Evolutionary conservation across 202 grass and related monocot genomes (phyloP).

Genomic region (Elaeis oleifera): DNA sequence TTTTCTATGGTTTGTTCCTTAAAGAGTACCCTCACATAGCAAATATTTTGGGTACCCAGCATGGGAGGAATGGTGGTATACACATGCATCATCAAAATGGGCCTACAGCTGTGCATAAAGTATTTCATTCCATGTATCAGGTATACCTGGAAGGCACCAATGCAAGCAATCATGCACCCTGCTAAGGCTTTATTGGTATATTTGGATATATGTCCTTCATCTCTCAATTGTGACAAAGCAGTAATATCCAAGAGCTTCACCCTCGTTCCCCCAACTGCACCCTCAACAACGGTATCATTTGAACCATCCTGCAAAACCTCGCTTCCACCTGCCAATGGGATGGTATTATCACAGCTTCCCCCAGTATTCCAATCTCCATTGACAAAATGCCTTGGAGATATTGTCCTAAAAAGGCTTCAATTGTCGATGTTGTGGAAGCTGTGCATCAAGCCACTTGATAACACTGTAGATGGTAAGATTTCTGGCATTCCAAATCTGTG

Average conservation of each 20-base stretch:
- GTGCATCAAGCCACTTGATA: slow-evolving; percentile 56
- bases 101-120: slow-evolving; percentile 81
- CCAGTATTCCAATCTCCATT: slow-evolving; percentile 93
- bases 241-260: slow-evolving; percentile 79
- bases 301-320: slow-evolving; percentile 63
- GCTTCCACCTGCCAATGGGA: slow-evolving; percentile 54
- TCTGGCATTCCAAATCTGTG: slow-evolving; percentile 49
- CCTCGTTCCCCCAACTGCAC: slow-evolving; percentile 56
- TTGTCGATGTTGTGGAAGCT: slow-evolving; percentile 34
- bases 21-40: too few relatives aligned
- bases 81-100: neutral
- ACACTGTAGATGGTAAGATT: slow-evolving; percentile 65
- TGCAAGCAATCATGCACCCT: slow-evolving; percentile 78
- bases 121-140: slow-evolving; percentile 89
- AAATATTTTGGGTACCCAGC: too few relatives aligned
- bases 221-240: slow-evolving; percentile 61
- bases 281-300: slow-evolving; percentile 41
- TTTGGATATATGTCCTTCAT: slow-evolving; percentile 85
- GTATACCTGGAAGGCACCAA: slow-evolving; percentile 89
- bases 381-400: slow-evolving; percentile 81
- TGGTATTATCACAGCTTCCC: slow-evolving; percentile 59
- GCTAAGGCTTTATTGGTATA: slow-evolving; percentile 40
- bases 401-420: slow-evolving; percentile 67
- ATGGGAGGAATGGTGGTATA: too few relatives aligned
- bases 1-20: too few relatives aligned